These are phyloP conservation scores for Radiomyces spectabilis DNA, from an alignment of 192 early-diverging fungal species.

Conservation along the genomic window DNA sequence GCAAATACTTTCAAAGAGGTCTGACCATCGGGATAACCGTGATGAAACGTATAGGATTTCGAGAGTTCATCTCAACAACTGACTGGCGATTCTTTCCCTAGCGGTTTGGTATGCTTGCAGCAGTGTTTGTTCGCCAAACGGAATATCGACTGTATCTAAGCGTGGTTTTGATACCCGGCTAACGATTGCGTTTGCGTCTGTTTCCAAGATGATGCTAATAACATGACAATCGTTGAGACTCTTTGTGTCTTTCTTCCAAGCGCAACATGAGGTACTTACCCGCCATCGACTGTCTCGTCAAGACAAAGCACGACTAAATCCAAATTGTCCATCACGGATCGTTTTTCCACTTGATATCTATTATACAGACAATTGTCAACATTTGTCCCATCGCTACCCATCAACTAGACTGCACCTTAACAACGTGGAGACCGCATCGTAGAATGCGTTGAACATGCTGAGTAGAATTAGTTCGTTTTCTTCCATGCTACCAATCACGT, in stretches of 20 bases:
- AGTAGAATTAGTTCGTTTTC: constrained; percentile 92
- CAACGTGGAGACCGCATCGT: constrained; percentile 78
- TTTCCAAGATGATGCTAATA: constrained; percentile 68
- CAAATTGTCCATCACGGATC: constrained; percentile 81
- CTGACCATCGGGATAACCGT: too few relatives aligned
- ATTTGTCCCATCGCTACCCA: background rate
- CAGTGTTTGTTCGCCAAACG: constrained; percentile 69
- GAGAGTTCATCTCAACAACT: constrained; percentile 57
- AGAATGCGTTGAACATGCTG: constrained; percentile 69
- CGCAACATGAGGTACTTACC: constrained; percentile 37
- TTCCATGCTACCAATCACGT: constrained; percentile 82
- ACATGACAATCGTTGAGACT: too few relatives aligned
- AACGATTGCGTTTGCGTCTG: constrained; percentile 68
- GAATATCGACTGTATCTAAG: constrained; percentile 62
- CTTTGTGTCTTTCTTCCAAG: background rate
- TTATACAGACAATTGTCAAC: background rate
- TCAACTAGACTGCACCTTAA: constrained; percentile 69
- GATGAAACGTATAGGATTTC: too few relatives aligned
- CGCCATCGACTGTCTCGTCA: constrained; percentile 94
- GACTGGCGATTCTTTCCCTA: constrained; percentile 63
- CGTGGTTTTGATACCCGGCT: constrained; percentile 71
- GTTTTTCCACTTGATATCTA: constrained; percentile 88
- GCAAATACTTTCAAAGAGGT: too few relatives aligned
- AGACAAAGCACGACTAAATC: constrained; percentile 86
- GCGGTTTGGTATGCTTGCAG: constrained; percentile 71